A percentile compares a stretch with the other conserved stretches of the same genome.
Evolutionary conservation across 2,329 filamentous ascomycete species (phyloP).

Genomic region (Epicoccum sorghinum): DNA sequence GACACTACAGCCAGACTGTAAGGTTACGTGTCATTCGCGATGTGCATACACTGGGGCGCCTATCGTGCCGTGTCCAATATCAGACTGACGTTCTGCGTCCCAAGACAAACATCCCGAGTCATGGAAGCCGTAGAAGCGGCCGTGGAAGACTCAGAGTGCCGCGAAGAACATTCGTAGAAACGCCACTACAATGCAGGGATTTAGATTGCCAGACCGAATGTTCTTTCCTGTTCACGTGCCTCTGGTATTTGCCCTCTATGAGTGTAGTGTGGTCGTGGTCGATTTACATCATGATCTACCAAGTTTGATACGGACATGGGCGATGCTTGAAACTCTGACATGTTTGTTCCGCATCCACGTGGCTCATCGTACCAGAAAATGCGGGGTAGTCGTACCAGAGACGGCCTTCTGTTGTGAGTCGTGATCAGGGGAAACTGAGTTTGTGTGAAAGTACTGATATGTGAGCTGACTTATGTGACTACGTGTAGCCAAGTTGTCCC

Average conservation of each 20-base stretch:
- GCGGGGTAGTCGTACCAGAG: slow-evolving; percentile 5
- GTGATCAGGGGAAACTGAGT: slow-evolving; percentile 1
- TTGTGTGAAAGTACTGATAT: too few relatives aligned
- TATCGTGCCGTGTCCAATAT: slow-evolving; percentile 34
- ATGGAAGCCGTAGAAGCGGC: slow-evolving; percentile 35
- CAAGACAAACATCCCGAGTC: slow-evolving; percentile 23
- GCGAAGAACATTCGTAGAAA: slow-evolving; percentile 12
- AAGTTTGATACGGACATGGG: slow-evolving; percentile 10
- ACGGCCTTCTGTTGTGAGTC: not conserved
- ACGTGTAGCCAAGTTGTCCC: too few relatives aligned
- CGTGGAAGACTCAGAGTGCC: slow-evolving; percentile 29
- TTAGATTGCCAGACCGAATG: not conserved
- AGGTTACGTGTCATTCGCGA: slow-evolving; percentile 18
- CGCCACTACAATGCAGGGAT: not conserved
- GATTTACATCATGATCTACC: not conserved
- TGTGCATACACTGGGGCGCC: slow-evolving; percentile 26
- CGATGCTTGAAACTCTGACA: slow-evolving; percentile 6
- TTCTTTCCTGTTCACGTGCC: not conserved
- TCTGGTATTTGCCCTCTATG: not conserved
- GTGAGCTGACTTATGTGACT: too few relatives aligned
- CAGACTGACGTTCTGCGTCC: slow-evolving; percentile 32
- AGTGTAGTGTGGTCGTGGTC: not conserved
- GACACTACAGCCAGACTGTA: slow-evolving; percentile 28
- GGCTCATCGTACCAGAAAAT: not conserved
- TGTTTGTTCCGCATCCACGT: slow-evolving; percentile 7